Base-by-base conservation (phyloP, 441 rosid species). In the Syzygium syzygioides region DNA sequence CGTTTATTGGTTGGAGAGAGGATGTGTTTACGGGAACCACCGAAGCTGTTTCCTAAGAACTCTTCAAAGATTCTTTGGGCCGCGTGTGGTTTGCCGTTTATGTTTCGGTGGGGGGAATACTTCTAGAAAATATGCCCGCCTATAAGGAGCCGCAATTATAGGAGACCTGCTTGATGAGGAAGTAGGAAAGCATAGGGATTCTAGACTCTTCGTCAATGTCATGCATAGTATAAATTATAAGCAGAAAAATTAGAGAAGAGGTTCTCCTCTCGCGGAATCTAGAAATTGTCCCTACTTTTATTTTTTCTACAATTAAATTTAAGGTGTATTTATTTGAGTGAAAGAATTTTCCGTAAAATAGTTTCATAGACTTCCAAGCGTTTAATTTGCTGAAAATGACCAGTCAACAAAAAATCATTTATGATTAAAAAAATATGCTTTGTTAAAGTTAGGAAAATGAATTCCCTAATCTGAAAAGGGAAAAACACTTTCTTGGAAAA, bases 331-430 rank as follows among this genome's bases (percentile, higher is more conserved):
- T 37, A 6, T 20, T 20, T 11, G 15, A 37, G 80, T 1, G 9
- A 20, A 71, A 37, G 9, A 37, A 37, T 10, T 37, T 68, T 34
- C 0, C 0, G 0, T 2, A 1, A 37, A 71, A 34, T 71, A 6
- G 3, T 68, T 71, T 71, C 20, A 1, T 3, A 1, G 15, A 20
- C 14, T 37, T 32, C 41, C 52, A 7, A 9, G 8, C 1, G 0
- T 41, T 76, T 71, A 12, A 6, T 71, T 19, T 71, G 50, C 28
- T 20, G 1, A 71, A 71, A 34, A 71, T 71, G 11, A 37, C 10
- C 1, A 14, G 1, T 37, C 4, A 23, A 37, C 2, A 1, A 1
- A 66, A 68, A 34, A 34, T 1, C 68, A 10, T 19, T 19, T 3
- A 37, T 0, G 0, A 2, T 1, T 10, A 34, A 37, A 15, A 37